Percentiles rank a stretch among this genome's conserved stretches.
Conservation (phyloP, 2,329 filamentous ascomycete species). For the Spiromastix sp. region DNA sequence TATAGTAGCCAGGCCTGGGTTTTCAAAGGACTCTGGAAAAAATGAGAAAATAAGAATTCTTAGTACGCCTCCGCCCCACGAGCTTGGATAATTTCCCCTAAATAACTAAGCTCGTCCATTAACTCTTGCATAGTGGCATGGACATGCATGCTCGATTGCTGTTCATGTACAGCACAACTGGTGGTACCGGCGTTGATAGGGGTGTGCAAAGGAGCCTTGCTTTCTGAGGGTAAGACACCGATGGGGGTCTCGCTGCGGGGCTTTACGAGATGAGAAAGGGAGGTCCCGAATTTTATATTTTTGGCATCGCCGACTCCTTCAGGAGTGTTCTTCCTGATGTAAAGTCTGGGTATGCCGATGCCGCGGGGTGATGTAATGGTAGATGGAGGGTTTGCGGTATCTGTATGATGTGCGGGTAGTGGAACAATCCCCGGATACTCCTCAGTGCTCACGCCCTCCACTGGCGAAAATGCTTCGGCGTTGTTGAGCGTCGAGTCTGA, state of each 20-base stretch:
- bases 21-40: too few species aligned
- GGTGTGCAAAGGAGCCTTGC: constrained; percentile 3
- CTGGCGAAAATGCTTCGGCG: constrained; percentile 2
- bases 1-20: too few species aligned
- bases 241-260: background rate
- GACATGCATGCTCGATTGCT: constrained; percentile 2
- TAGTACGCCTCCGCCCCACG: too few species aligned
- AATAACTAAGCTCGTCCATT: constrained; percentile 42
- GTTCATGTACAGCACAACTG: background rate
- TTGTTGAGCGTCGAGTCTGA: constrained; percentile 25
- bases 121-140: constrained; percentile 35
- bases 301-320: constrained; percentile 11
- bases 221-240: background rate
- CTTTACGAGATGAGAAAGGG: constrained; percentile 1
- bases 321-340: constrained; percentile 25
- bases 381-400: background rate
- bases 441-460: too few species aligned
- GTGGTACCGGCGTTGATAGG: background rate
- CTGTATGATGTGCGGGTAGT: constrained; percentile 8
- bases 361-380: constrained; percentile 11
- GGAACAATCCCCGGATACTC: constrained; percentile 18
- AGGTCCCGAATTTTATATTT: background rate
- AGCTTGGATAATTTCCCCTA: constrained; percentile 36
- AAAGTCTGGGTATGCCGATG: constrained; percentile 22
- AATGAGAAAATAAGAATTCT: too few species aligned